Base-by-base conservation (phyloP, 768 basidiomycete genomes). In the Kwoniella sp. region DNA sequence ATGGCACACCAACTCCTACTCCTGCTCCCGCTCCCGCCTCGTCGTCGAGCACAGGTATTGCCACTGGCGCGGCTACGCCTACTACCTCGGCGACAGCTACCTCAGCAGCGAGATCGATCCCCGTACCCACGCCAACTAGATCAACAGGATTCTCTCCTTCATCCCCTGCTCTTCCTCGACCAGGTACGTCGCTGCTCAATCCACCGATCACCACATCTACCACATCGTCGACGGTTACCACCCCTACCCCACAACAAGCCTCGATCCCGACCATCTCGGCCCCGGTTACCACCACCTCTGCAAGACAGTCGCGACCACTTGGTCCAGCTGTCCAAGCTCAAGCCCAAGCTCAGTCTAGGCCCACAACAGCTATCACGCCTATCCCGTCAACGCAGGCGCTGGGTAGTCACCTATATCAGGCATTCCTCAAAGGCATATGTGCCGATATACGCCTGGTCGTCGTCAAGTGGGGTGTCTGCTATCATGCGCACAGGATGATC, bases 401-500 rank as follows among this genome's bases (percentile, higher is more conserved):
- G 27, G 54, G 29, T 9, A 71, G 73, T 52, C 91, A 94, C 79
- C 83, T 93, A 24, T 92, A 92, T 79, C 74, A 81, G 44, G 86
- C 89, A 5, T 88, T 93, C 77, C 82, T 92, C 4, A 82, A 86
- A 60, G 86, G 86, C 25, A 84, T 83, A 63, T 90, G 91, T 0
- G 84, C 90, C 19, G 93, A 95, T 81, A 86, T 94, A 67, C 84
- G 87, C 46, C 82, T 96, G 50, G 83, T 85, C 52, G 84, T 94
- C 21, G 88, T 86, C 3, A 83, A 87, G 2, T 88, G 87, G 91
- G 78, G 81, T 53, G 89, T 90, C 1, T 81, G 86, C 36, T 96
- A 94, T 82, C 85, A 83, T 48, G 82, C 92, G 6, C 93, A 96
- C 79, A 85, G 87, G 25, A 88, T 94, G 56, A 86, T 96, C 40